These are phyloP conservation scores for Sporisorium scitamineum DNA, from an alignment of 1,284 basidiomycete species.

Conservation along the genomic window DNA sequence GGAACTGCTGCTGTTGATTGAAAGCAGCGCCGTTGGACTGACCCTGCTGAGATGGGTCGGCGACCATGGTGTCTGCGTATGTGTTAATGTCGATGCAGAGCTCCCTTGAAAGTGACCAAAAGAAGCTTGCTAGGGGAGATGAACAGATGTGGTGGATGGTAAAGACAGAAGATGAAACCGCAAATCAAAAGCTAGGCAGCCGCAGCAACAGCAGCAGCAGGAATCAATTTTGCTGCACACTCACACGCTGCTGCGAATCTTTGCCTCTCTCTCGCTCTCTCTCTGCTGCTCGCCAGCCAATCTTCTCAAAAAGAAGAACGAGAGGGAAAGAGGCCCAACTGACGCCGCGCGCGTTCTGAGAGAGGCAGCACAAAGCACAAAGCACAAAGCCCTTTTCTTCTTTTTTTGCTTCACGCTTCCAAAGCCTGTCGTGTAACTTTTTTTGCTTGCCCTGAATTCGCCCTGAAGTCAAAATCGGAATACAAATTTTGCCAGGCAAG, in stretches of 20 bases:
- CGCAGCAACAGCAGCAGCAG: background rate
- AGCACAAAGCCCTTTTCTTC: background rate
- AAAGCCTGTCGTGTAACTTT: conserved; percentile 4
- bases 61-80: conserved; percentile 24
- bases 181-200: conserved; percentile 3
- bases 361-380: background rate
- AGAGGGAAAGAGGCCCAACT: background rate
- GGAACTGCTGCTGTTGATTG: conserved; percentile 38
- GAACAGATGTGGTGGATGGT: conserved; percentile 9
- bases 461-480: background rate
- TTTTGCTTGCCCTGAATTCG: background rate
- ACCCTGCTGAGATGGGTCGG: conserved; percentile 41
- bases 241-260: background rate
- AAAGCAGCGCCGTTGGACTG: conserved; percentile 37
- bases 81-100: conserved; percentile 16
- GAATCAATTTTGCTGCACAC: background rate
- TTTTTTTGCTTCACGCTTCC: background rate
- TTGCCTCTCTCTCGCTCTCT: too few relatives aligned
- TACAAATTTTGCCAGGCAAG: background rate
- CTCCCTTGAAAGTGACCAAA: conserved; percentile 35
- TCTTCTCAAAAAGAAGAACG: conserved; percentile 5
- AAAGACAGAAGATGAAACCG: background rate
- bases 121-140: conserved; percentile 34
- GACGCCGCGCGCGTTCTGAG: conserved; percentile 7
- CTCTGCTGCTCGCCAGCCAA: background rate